Conservation (phyloP, 2,329 filamentous ascomycete genomes). For the Cucurbitaria berberidis region DNA sequence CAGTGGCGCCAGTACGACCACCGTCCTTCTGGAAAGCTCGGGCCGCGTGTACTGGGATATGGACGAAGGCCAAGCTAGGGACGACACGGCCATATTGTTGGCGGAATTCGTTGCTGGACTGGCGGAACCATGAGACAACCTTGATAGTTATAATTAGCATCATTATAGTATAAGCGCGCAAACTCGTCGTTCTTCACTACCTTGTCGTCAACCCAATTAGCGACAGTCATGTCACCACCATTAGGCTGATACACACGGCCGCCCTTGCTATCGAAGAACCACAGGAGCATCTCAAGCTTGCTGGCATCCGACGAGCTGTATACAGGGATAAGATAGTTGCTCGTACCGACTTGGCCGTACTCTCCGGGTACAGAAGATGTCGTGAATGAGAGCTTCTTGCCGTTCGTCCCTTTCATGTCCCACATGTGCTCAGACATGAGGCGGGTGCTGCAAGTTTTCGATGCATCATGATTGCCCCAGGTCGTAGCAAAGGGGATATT, state of each 20-base stretch:
- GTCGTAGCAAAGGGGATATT: slow-evolving; percentile 68
- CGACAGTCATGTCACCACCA: slow-evolving; percentile 17
- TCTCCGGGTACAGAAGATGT: slow-evolving; percentile 50
- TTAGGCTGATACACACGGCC: slow-evolving; percentile 27
- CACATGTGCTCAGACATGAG: slow-evolving; percentile 34
- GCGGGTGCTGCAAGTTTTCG: slow-evolving; percentile 31
- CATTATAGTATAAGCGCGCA: too few relatives aligned
- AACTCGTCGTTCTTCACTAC: slow-evolving; percentile 21
- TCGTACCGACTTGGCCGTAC: slow-evolving; percentile 45
- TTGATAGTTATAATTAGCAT: slow-evolving; percentile 12
- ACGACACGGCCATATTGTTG: slow-evolving; percentile 44
- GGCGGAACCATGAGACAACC: slow-evolving; percentile 38
- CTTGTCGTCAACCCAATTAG: slow-evolving; percentile 30
- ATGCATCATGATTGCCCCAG: slow-evolving; percentile 72
- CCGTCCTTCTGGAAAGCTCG: slow-evolving; percentile 53
- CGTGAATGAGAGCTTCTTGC: slow-evolving; percentile 51
- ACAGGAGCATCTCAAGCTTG: slow-evolving; percentile 61
- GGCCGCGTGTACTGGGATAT: slow-evolving; percentile 53
- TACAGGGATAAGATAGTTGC: slow-evolving; percentile 63
- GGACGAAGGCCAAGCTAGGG: slow-evolving; percentile 62
- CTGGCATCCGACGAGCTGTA: slow-evolving; percentile 49
- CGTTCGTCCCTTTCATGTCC: slow-evolving; percentile 57
- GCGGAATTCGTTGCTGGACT: slow-evolving; percentile 21
- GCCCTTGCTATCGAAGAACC: slow-evolving; percentile 69
- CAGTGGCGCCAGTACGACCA: slow-evolving; percentile 52